Base-by-base conservation (phyloP, 805 yeast species). In the Komagataella kurtzmanii region DNA sequence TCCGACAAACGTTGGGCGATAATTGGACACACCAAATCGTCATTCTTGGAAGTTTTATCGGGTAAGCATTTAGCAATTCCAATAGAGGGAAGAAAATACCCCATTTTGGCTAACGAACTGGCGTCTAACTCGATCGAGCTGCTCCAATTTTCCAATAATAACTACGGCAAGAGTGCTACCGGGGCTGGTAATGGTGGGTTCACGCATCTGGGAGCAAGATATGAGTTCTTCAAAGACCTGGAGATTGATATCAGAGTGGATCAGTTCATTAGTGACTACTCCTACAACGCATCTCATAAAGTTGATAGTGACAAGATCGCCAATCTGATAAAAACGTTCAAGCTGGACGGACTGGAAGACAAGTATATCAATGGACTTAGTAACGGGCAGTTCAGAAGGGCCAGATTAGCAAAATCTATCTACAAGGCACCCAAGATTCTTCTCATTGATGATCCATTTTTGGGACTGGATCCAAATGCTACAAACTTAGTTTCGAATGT, bases 301-400 rank as follows among this genome's bases (percentile, higher is more conserved):
- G 62, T 69, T 3, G 69, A 76, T 52, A 55, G 60, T 36, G 60
- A 58, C 0, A 63, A 71, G 40, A 70, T 81, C 7, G 64, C 69
- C 1, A 56, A 61, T 1, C 67, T 85, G 18, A 59, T 85, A 7
- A 63, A 69, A 3, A 65, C 68, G 24, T 73, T 93, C 52, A 71
- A 77, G 49, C 68, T 91, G 54, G 65, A 63, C 5, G 81, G 77
- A 0, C 64, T 89, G 49, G 71, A 78, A 51, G 73, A 79, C 52
- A 77, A 88, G 54, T 91, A 95, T 88, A 79, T 86, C 40, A 87
- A 88, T 63, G 86, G 91, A 0, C 69, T 93, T 47, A 86, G 96
- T 64, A 93, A 93, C 64, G 99, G 99, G 0, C 99, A 93, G 65
- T 81, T 86, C 63, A 74, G 99, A 58, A 72, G 99, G 50, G 96